Percentiles rank a stretch among this genome's conserved stretches.
phyloP scores from a whole-genome alignment of 805 yeast species.

The Barnettozyma siamensis region DNA sequence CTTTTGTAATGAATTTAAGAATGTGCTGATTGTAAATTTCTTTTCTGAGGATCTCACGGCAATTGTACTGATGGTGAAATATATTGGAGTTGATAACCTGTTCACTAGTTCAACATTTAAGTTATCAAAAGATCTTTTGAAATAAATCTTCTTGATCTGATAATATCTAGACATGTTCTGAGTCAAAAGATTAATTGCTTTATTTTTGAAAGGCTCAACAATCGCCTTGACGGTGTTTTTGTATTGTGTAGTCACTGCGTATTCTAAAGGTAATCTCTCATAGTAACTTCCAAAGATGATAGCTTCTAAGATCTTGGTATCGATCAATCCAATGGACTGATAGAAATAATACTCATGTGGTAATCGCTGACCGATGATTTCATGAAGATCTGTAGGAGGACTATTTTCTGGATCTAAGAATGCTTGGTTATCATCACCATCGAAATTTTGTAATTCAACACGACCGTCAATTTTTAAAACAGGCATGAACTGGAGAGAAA shows the following conservation, averaged over 20 bases:
- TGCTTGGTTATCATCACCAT: constrained; percentile 22
- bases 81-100: constrained; percentile 49
- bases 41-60: constrained; percentile 26
- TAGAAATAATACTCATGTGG: constrained; percentile 85
- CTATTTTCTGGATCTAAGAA: constrained; percentile 3
- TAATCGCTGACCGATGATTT: constrained; percentile 73
- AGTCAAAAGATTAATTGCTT: constrained; percentile 61
- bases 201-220: constrained; percentile 45
- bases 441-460: constrained; percentile 51
- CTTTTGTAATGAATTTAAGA: constrained; percentile 21
- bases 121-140: constrained; percentile 50
- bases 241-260: constrained; percentile 53
- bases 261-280: constrained; percentile 64
- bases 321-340: constrained; percentile 68
- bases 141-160: constrained; percentile 63
- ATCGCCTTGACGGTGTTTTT: constrained; percentile 44
- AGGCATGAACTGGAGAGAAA: constrained; percentile 68
- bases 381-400: constrained; percentile 73
- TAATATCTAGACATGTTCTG: constrained; percentile 76
- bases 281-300: constrained; percentile 57
- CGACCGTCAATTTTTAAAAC: constrained; percentile 63
- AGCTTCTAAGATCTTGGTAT: constrained; percentile 58
- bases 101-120: constrained; percentile 39
- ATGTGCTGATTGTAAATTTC: constrained; percentile 25
- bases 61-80: constrained; percentile 32